Evolutionary conservation across 345 rosid species (phyloP).

Genomic region (Corchorus capsularis): DNA sequence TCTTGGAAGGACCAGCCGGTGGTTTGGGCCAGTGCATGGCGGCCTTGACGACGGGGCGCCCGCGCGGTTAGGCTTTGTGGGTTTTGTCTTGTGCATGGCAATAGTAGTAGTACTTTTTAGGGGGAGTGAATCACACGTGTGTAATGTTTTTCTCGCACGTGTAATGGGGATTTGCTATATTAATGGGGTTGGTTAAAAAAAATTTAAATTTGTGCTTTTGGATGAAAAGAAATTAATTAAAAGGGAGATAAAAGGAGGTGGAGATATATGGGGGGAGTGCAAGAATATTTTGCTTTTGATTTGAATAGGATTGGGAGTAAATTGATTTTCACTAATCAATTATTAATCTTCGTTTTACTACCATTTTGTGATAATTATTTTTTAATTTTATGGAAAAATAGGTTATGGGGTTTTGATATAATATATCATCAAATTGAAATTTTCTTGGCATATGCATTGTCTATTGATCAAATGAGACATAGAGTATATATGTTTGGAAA

Average conservation of each 20-base stretch:
- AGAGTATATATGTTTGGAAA: not conserved
- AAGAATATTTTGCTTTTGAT: constrained; percentile 23
- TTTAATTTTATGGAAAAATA: constrained; percentile 13
- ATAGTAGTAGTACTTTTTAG: not conserved
- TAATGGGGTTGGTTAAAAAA: constrained; percentile 21
- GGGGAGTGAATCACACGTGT: constrained; percentile 39
- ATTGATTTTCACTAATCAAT: constrained; percentile 28
- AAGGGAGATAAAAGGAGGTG: not conserved
- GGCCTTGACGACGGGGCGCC: constrained; percentile 45
- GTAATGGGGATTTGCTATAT: constrained; percentile 37
- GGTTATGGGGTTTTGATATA: constrained; percentile 1
- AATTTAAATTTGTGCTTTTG: not conserved
- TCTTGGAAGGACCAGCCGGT: constrained; percentile 95
- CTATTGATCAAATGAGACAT: not conserved
- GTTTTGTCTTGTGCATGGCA: not conserved
- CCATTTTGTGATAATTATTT: constrained; percentile 30
- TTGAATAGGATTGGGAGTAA: constrained; percentile 32
- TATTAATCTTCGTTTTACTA: constrained; percentile 2
- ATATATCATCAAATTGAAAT: not conserved
- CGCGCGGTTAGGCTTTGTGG: not conserved
- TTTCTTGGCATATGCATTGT: not conserved
- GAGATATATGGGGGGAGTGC: not conserved
- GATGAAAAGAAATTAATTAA: no score
- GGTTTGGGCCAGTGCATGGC: constrained; percentile 98
- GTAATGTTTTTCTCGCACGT: constrained; percentile 47